These are phyloP conservation scores for Phaeotremella skinneri DNA, from an alignment of 768 basidiomycete genomes.

Conservation along the genomic window DNA sequence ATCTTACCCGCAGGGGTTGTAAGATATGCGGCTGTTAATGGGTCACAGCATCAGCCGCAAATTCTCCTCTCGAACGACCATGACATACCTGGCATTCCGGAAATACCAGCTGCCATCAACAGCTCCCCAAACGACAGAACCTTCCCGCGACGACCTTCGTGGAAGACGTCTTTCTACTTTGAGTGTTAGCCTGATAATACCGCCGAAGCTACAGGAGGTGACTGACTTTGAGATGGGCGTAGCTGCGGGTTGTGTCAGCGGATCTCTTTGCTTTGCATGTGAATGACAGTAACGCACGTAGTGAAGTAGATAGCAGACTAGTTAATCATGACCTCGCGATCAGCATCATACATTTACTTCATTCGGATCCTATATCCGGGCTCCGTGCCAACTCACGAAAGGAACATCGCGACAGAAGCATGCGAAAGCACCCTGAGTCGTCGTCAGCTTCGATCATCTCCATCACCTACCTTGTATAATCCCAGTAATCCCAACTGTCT, in stretches of 20 bases:
- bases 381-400: conserved; percentile 64
- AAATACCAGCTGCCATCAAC: conserved; percentile 63
- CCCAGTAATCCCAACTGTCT: conserved; percentile 88
- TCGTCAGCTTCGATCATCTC: background rate
- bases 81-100: conserved; percentile 78
- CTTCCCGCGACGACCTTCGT: conserved; percentile 94
- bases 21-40: conserved; percentile 57
- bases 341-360: background rate
- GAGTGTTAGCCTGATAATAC: too few species aligned
- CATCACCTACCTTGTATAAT: conserved; percentile 62
- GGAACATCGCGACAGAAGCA: conserved; percentile 88
- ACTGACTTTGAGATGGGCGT: conserved; percentile 62
- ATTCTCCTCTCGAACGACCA: background rate
- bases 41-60: background rate
- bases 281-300: conserved; percentile 54
- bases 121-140: conserved; percentile 87
- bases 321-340: background rate
- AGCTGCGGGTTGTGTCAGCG: too few species aligned
- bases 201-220: too few species aligned
- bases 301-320: conserved; percentile 65
- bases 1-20: conserved; percentile 67
- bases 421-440: conserved; percentile 69
- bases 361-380: background rate
- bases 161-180: conserved; percentile 83
- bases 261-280: too few species aligned